A percentile compares a stretch with the other conserved stretches of the same genome.
Conservation (phyloP, 2,329 filamentous ascomycete genomes). For the Calonectria pteridis region DNA sequence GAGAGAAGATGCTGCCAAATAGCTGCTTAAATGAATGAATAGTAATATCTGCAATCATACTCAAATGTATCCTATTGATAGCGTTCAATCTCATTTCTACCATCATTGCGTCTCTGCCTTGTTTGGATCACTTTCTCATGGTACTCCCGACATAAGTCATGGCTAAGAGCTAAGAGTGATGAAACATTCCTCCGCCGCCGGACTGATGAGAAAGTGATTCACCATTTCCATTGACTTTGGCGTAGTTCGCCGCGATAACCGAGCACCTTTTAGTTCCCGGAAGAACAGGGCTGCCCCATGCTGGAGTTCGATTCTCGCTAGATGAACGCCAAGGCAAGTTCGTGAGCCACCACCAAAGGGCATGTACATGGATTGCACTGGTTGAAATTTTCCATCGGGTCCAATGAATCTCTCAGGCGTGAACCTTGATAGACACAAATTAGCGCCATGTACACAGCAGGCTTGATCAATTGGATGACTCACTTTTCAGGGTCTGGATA, state of each 20-base stretch:
- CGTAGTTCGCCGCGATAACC: not conserved
- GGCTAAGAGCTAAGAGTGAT: not conserved
- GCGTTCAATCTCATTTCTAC: not conserved
- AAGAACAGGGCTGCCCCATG: not conserved
- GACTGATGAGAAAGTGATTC: not conserved
- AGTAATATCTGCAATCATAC: not conserved
- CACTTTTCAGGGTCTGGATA: not conserved
- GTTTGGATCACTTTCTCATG: not conserved
- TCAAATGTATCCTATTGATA: not conserved
- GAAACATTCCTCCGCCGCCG: not conserved
- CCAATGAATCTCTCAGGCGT: not conserved
- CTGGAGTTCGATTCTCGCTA: not conserved
- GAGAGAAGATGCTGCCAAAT: not conserved
- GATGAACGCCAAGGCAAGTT: not conserved
- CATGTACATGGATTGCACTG: not conserved
- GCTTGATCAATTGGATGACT: not conserved
- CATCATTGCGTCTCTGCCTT: not conserved
- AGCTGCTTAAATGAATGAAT: not conserved
- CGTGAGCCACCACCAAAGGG: not conserved
- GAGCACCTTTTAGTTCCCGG: not conserved
- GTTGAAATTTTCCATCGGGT: not conserved
- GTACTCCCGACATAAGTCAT: not conserved
- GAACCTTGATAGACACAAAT: not conserved
- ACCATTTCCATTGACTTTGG: not conserved
- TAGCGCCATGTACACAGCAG: not conserved